Conservation (phyloP, 192 early-diverging fungal species). For the Entomortierella beljakovae region DNA sequence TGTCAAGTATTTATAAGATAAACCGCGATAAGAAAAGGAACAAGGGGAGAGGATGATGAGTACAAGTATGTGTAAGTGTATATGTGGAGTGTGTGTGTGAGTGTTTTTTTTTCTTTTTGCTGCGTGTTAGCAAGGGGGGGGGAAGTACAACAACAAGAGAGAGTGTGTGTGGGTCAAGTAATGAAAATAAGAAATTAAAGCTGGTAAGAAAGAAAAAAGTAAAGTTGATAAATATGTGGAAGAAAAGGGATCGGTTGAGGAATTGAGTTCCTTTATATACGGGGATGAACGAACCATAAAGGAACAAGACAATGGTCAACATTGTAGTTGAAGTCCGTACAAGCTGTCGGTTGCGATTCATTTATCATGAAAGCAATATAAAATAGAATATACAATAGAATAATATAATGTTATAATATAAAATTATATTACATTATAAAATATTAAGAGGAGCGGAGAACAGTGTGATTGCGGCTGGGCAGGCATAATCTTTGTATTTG, state of each 20-base stretch:
- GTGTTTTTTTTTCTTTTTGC: background rate
- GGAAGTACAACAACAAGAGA: background rate
- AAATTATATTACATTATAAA: background rate
- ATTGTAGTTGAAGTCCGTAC: too few species aligned
- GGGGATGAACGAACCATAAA: background rate
- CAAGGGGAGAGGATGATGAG: constrained; percentile 12
- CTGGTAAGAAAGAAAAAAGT: background rate
- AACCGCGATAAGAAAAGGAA: constrained; percentile 22
- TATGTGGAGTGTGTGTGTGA: background rate
- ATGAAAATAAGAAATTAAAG: background rate
- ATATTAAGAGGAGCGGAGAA: background rate
- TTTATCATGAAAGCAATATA: too few species aligned
- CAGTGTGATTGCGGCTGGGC: constrained; percentile 19
- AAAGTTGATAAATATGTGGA: background rate
- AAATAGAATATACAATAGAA: too few species aligned
- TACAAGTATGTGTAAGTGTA: too few species aligned
- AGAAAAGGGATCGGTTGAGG: constrained; percentile 14
- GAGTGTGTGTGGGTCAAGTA: background rate
- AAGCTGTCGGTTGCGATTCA: background rate
- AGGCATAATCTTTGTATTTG: background rate
- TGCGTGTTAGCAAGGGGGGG: background rate
- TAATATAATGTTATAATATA: background rate
- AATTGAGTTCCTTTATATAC: constrained; percentile 39
- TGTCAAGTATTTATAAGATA: constrained; percentile 1
- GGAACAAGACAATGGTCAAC: background rate